phyloP scores from a whole-genome alignment of 352 stramenopile genomes.

The Globisporangium mamillatum region DNA sequence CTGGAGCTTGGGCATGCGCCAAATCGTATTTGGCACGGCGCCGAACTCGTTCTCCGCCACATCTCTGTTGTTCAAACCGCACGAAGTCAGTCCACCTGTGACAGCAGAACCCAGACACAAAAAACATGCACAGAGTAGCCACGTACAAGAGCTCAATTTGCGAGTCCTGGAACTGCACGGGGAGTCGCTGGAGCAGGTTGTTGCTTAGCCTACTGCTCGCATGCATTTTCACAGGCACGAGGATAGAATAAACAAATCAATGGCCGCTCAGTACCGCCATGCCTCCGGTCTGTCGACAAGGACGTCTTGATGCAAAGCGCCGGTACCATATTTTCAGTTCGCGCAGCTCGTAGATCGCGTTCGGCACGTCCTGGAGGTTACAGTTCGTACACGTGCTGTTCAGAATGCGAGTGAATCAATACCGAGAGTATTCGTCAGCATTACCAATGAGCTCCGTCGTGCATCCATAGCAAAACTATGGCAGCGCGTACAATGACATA shows the following conservation, averaged over 20 bases:
- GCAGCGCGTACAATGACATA: slow-evolving; percentile 17
- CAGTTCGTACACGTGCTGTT: slow-evolving; percentile 38
- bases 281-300: background rate
- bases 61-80: slow-evolving; percentile 17
- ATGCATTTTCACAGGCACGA: background rate
- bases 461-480: background rate
- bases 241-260: background rate
- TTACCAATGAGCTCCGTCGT: background rate
- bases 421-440: background rate
- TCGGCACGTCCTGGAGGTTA: slow-evolving; percentile 29
- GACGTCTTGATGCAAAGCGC: background rate
- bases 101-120: no score
- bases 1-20: slow-evolving; percentile 27
- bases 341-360: slow-evolving; percentile 29
- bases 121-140: background rate
- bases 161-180: slow-evolving; percentile 31
- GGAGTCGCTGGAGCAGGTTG: slow-evolving; percentile 30
- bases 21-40: slow-evolving; percentile 23
- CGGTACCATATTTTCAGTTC: slow-evolving; percentile 29
- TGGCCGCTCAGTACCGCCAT: no score
- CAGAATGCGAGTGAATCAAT: background rate
- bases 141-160: slow-evolving; percentile 37
- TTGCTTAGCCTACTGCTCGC: slow-evolving; percentile 13
- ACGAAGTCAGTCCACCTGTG: background rate
- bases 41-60: slow-evolving; percentile 29